phyloP scores from a whole-genome alignment of 306 rosid species.

The Myrica gale region DNA sequence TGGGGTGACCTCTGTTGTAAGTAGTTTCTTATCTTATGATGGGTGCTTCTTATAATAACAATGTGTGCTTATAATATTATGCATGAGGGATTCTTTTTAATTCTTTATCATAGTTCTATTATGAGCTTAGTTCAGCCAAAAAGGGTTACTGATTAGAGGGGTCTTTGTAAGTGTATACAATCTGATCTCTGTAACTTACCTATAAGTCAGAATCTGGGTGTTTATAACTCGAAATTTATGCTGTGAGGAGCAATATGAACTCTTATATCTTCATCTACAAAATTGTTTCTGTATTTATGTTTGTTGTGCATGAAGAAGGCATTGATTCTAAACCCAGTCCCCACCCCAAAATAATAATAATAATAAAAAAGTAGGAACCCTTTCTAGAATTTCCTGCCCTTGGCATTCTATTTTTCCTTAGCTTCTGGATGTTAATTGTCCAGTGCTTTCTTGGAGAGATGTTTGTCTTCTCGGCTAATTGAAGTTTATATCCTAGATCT shows the following conservation, averaged over 20 bases:
- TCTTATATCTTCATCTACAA: background rate
- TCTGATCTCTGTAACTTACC: background rate
- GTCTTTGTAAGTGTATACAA: background rate
- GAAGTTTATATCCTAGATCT: constrained; percentile 57
- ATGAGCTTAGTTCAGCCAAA: too few relatives aligned
- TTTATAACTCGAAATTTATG: background rate
- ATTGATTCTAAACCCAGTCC: too few relatives aligned
- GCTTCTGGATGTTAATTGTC: background rate
- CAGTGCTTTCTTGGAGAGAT: constrained; percentile 8
- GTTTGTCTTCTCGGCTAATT: constrained; percentile 33
- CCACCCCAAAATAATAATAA: too few relatives aligned
- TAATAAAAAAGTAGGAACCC: too few relatives aligned
- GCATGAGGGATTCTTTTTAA: background rate
- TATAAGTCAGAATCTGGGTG: background rate
- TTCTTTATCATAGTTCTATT: background rate
- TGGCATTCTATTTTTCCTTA: background rate
- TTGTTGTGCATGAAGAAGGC: background rate
- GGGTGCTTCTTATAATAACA: background rate
- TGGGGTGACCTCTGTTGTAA: constrained; percentile 91
- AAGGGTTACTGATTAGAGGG: background rate
- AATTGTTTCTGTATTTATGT: background rate
- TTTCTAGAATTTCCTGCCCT: too few relatives aligned
- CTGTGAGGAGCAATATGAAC: background rate
- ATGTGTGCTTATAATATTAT: background rate
- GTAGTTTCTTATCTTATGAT: constrained; percentile 26